These are phyloP conservation scores for Leccinellum rugosiceps DNA, from an alignment of 768 basidiomycete species.

Conservation along the genomic window DNA sequence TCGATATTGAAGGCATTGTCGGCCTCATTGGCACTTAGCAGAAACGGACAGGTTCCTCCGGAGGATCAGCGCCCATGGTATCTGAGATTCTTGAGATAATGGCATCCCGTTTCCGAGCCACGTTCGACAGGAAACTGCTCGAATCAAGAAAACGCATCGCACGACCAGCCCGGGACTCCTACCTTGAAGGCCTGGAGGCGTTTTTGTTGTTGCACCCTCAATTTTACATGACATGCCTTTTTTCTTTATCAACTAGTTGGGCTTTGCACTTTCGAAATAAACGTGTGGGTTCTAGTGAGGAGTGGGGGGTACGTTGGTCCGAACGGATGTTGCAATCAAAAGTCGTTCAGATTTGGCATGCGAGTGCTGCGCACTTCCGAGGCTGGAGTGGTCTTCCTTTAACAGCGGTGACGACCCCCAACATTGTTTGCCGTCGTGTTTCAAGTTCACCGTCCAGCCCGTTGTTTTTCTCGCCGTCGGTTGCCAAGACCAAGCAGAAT, in stretches of 20 bases:
- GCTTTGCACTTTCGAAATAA: background rate
- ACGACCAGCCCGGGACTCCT: background rate
- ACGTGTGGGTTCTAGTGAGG: background rate
- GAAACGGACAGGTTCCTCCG: background rate
- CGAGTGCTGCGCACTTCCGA: background rate
- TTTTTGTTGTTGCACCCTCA: background rate
- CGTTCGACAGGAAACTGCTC: background rate
- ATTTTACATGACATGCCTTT: background rate
- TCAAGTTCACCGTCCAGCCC: background rate
- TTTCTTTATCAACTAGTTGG: background rate
- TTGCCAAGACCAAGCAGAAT: background rate
- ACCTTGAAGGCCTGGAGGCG: background rate
- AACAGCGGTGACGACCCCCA: background rate
- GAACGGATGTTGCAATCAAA: background rate
- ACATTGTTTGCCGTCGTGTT: background rate
- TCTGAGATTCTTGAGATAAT: background rate
- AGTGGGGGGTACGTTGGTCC: background rate
- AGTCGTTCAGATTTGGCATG: background rate
- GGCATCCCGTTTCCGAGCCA: background rate
- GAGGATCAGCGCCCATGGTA: background rate
- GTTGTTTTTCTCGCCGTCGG: background rate
- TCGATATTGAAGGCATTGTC: background rate
- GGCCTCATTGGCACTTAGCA: background rate
- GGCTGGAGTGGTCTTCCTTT: background rate
- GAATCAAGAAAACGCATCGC: background rate